Evolutionary conservation across 2,329 filamentous ascomycete species (phyloP).

Genomic region (Graphium sp.): DNA sequence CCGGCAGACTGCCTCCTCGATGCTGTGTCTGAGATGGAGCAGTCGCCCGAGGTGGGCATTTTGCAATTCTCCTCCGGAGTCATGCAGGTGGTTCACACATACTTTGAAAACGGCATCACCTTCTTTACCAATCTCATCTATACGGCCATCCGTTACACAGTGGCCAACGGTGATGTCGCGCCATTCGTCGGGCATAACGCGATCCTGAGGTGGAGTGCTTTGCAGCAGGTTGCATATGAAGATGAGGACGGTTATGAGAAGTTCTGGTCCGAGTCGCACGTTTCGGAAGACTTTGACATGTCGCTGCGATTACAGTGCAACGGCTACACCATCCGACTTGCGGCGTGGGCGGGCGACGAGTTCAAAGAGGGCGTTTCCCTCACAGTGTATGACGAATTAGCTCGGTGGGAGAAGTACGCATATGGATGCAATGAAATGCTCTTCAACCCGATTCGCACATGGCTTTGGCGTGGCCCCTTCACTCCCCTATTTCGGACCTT

Average conservation of each 20-base stretch:
- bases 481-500: slow-evolving; percentile 47
- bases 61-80: slow-evolving; percentile 59
- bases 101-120: slow-evolving; percentile 58
- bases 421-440: slow-evolving; percentile 57
- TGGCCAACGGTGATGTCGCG: slow-evolving; percentile 54
- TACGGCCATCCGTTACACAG: slow-evolving; percentile 52
- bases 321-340: slow-evolving; percentile 52
- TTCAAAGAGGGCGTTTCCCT: slow-evolving; percentile 62
- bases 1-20: slow-evolving; percentile 54
- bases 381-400: slow-evolving; percentile 56
- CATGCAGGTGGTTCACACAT: slow-evolving; percentile 57
- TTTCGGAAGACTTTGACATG: slow-evolving; percentile 68
- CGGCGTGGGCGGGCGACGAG: slow-evolving; percentile 48
- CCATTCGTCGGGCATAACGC: slow-evolving; percentile 70
- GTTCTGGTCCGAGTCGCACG: slow-evolving; percentile 61
- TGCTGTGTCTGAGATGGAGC: slow-evolving; percentile 55
- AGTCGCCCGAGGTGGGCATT: slow-evolving; percentile 52
- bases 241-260: slow-evolving; percentile 41
- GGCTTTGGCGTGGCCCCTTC: slow-evolving; percentile 45
- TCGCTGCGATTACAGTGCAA: slow-evolving; percentile 52
- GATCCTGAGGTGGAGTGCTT: slow-evolving; percentile 46
- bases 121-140: slow-evolving; percentile 72
- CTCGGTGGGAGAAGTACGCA: slow-evolving; percentile 58
- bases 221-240: slow-evolving; percentile 16
- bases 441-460: slow-evolving; percentile 48